phyloP scores from a whole-genome alignment of 2,329 filamentous ascomycete species.

The Talaromyces sp. region DNA sequence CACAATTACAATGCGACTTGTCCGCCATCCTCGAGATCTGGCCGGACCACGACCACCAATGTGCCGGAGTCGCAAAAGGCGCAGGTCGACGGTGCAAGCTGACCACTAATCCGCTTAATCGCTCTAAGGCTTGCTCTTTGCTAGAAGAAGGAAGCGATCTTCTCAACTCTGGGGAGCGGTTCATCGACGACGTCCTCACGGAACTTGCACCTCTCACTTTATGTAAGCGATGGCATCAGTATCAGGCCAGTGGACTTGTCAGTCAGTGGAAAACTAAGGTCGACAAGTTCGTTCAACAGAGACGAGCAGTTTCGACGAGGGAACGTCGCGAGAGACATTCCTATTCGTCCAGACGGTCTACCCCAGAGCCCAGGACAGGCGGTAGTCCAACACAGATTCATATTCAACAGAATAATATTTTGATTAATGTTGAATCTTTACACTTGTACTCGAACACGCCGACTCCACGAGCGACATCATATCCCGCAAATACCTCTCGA shows the following conservation, averaged over 20 bases:
- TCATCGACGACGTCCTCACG: conserved; percentile 13
- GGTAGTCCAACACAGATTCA: neutral
- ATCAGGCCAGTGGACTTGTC: conserved; percentile 11
- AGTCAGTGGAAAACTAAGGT: neutral
- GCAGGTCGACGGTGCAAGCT: neutral
- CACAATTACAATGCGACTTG: neutral
- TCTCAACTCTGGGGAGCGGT: neutral
- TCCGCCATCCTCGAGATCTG: conserved; percentile 1
- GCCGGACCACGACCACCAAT: neutral
- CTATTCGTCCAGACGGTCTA: neutral
- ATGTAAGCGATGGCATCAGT: conserved; percentile 16
- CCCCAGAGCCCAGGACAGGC: neutral
- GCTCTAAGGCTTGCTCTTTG: neutral
- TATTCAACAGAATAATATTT: neutral
- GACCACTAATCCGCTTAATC: neutral
- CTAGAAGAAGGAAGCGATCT: conserved; percentile 3
- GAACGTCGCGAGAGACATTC: neutral
- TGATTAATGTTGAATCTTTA: neutral
- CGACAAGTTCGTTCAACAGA: conserved; percentile 1
- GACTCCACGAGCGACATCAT: neutral
- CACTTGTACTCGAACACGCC: neutral
- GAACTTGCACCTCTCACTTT: conserved; percentile 19
- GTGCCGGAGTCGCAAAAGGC: conserved; percentile 1
- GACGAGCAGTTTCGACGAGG: neutral
- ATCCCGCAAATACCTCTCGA: neutral